Evolutionary conservation across 805 yeast genomes (phyloP).

Genomic region (Suhomyces prunicola): DNA sequence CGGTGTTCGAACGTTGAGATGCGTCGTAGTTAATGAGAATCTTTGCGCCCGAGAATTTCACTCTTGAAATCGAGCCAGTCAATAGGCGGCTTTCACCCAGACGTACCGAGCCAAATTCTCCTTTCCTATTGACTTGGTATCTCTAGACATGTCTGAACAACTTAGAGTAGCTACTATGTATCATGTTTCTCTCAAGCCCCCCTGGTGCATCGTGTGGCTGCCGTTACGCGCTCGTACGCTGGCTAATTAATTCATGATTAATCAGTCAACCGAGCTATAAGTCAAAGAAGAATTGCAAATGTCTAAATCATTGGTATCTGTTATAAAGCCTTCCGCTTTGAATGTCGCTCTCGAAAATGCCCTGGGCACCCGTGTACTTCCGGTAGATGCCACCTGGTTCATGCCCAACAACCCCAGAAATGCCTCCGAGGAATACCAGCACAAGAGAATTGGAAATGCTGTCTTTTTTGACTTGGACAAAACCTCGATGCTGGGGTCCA

Average conservation of each 20-base stretch:
- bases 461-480: slow-evolving; percentile 77
- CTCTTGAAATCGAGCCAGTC: not conserved
- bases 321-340: slow-evolving; percentile 12
- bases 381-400: slow-evolving; percentile 91
- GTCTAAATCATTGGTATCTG: slow-evolving; percentile 6
- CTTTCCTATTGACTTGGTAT: not conserved
- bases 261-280: not conserved
- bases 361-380: slow-evolving; percentile 34
- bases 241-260: not conserved
- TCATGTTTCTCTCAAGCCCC: not conserved
- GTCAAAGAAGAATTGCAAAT: slow-evolving; percentile 1
- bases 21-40: not conserved
- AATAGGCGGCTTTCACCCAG: not conserved
- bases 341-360: slow-evolving; percentile 6
- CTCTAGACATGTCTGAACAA: not conserved
- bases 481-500: slow-evolving; percentile 54
- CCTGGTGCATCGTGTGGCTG: not conserved
- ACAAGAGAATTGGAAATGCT: slow-evolving; percentile 61
- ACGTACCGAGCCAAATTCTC: not conserved
- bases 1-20: not conserved
- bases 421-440: slow-evolving; percentile 54
- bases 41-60: not conserved
- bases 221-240: not conserved
- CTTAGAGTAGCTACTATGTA: no score
- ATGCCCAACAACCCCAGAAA: slow-evolving; percentile 70